Conservation (phyloP, 768 basidiomycete genomes). For the Tephrocybe sp. region DNA sequence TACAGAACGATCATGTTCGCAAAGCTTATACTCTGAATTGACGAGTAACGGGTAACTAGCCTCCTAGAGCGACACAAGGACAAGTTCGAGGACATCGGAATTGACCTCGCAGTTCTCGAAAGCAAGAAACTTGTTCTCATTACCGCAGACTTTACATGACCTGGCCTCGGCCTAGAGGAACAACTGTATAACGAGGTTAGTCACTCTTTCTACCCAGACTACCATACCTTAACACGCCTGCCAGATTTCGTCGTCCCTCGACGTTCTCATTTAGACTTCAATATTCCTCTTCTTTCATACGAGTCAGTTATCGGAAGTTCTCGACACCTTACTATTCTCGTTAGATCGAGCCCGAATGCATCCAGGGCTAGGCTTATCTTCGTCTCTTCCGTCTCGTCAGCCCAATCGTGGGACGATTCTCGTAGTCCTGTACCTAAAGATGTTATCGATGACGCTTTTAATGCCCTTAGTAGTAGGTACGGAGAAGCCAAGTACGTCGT, state of each 20-base stretch:
- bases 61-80: not conserved
- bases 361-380: not conserved
- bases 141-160: not conserved
- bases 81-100: not conserved
- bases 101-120: not conserved
- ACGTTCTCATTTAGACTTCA: not conserved
- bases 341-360: not conserved
- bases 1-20: constrained; percentile 7
- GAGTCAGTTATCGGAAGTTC: not conserved
- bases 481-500: constrained; percentile 6
- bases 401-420: constrained; percentile 2
- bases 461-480: constrained; percentile 3
- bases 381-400: constrained; percentile 4
- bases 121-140: not conserved
- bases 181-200: not conserved
- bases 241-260: not conserved
- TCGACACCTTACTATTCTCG: not conserved
- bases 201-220: not conserved
- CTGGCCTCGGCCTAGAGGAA: not conserved
- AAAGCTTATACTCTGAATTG: constrained; percentile 16
- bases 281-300: not conserved
- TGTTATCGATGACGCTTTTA: not conserved
- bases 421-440: constrained; percentile 1
- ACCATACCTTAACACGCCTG: not conserved
- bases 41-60: not conserved